Percentiles rank a stretch among this genome's conserved stretches.
phyloP scores from a whole-genome alignment of 2,329 filamentous ascomycete species.

The Ophiosphaerella korrae region DNA sequence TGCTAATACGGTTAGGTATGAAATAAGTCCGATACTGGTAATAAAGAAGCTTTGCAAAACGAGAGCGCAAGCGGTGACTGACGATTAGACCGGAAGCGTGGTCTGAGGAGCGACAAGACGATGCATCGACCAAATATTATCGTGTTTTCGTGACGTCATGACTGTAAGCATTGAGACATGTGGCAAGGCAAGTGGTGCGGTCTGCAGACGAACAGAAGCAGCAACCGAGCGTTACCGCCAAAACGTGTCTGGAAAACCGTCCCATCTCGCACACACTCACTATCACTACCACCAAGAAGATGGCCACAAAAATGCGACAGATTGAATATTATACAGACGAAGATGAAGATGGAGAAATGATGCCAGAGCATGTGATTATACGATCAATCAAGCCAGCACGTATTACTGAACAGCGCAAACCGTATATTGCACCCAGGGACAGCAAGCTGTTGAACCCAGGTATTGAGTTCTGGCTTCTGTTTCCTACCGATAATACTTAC shows the following conservation, averaged over 20 bases:
- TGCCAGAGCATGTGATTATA: neutral
- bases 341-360: neutral
- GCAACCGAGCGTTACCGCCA: neutral
- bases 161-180: conserved; percentile 3
- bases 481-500: neutral
- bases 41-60: neutral
- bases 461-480: neutral
- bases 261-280: neutral
- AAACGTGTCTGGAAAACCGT: neutral
- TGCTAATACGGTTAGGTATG: no score
- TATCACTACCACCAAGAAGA: conserved; percentile 1
- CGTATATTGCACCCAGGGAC: conserved; percentile 12
- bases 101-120: neutral
- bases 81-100: neutral
- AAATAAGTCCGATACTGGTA: no score
- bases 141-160: conserved; percentile 3
- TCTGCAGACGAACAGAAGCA: neutral
- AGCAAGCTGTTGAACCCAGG: conserved; percentile 12
- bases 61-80: neutral
- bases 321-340: neutral
- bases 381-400: conserved; percentile 6
- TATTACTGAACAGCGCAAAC: conserved; percentile 10
- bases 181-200: neutral
- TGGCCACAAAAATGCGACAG: neutral
- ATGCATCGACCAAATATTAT: neutral